Evolutionary conservation across 2,329 filamentous ascomycete species (phyloP), one percentile per base, ranked within the genome.

Genomic region (Metarhizium anisopliae): DNA sequence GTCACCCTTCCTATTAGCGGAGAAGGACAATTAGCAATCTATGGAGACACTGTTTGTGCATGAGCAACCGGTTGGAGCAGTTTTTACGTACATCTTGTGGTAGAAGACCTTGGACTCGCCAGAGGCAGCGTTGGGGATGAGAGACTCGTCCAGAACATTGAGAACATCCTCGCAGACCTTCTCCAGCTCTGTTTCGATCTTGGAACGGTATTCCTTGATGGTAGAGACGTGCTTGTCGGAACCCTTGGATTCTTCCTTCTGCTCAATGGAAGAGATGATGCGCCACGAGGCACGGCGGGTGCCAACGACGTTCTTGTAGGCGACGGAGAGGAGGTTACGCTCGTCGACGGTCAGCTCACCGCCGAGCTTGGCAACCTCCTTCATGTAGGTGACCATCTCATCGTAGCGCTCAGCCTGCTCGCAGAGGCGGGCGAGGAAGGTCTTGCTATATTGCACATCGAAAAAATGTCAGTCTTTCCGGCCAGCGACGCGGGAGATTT

Each of bases 321-420:
- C 93, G 70, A 97, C 94, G 64, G 90, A 96, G 64, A 99, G 87
- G 63, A 99, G 89, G 81, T 97, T 97, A 77, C 93, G 90, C 86
- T 99, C 94, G 76, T 97, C 93, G 68, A 97, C 93, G 63, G 85
- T 87, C 70, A 93, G 86, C 77, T 92, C 89, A 68, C 83, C 82
- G 66, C 81, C 83, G 66, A 86, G 74, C 80, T 96, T 95, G 77
- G 93, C 93, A 70, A 97, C 93, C 87, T 96, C 91, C 90, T 97
- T 97, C 94, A 97, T 97, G 82, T 93, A 96, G 73, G 86, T 91
- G 68, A 97, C 93, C 93, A 97, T 97, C 81, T 97, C 94, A 93
- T 99, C 93, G 80, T 99, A 99, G 74, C 93, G 93, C 85, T 97
- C 94, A 74, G 94, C 94, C 86, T 99, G 94, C 89, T 97, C 94